These are phyloP conservation scores for Fremontodendron californicum DNA, from an alignment of 345 rosid genomes.

Conservation along the genomic window DNA sequence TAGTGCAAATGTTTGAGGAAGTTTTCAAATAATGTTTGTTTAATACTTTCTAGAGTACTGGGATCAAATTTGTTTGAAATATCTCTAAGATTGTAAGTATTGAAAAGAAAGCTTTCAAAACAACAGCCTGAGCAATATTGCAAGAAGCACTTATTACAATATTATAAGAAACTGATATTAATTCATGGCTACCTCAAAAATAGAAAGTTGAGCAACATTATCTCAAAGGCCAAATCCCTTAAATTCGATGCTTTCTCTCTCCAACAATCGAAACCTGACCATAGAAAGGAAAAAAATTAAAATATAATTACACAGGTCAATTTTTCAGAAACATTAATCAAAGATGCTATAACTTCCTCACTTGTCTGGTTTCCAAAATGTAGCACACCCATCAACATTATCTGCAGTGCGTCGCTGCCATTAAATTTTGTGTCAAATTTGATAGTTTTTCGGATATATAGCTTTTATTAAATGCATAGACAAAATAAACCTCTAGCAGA, in stretches of 20 bases:
- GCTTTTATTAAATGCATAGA: not conserved
- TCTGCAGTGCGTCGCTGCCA: slow-evolving; percentile 82
- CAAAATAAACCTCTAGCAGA: not conserved
- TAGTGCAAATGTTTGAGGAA: not conserved
- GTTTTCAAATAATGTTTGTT: not conserved
- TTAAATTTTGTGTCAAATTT: slow-evolving; percentile 10
- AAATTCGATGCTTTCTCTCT: slow-evolving; percentile 61
- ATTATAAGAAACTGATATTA: not conserved
- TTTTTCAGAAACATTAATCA: not conserved
- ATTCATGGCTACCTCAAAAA: slow-evolving; percentile 58
- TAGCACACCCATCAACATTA: slow-evolving; percentile 75
- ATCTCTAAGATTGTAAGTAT: not conserved
- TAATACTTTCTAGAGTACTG: not conserved
- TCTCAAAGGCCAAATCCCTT: slow-evolving; percentile 60
- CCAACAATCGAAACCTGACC: slow-evolving; percentile 59
- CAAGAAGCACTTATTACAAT: not conserved
- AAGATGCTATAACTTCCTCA: slow-evolving; percentile 24
- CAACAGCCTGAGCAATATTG: not conserved
- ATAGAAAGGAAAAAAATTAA: not conserved
- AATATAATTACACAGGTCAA: slow-evolving; percentile 3
- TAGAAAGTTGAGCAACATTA: slow-evolving; percentile 77
- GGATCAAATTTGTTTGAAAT: not conserved
- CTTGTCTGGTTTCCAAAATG: slow-evolving; percentile 72
- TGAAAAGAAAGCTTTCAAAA: not conserved
- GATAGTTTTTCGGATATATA: not conserved